Percentiles rank a stretch among this genome's conserved stretches.
These are phyloP conservation scores for Pseudopithomyces chartarum DNA, from an alignment of 2,329 filamentous ascomycete genomes.

Conservation along the genomic window DNA sequence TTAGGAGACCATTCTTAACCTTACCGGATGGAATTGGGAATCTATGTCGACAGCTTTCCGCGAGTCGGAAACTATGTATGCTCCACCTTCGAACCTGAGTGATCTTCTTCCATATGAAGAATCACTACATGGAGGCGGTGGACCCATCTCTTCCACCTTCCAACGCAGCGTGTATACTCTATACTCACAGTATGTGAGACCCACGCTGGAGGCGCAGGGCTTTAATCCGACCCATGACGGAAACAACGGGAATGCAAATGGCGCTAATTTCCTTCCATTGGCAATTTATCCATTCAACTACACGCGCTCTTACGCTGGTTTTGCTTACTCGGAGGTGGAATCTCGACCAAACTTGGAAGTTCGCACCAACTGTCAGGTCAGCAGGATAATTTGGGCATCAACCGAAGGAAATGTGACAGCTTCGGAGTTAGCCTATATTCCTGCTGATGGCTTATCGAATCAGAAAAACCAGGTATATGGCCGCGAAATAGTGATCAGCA, in stretches of 20 bases:
- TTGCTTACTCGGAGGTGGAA: background rate
- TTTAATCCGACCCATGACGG: background rate
- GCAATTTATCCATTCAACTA: background rate
- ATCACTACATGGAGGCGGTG: background rate
- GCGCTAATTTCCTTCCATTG: background rate
- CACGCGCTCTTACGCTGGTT: background rate
- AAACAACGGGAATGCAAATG: background rate
- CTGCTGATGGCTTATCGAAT: background rate
- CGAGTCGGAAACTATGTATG: background rate
- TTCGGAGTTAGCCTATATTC: background rate
- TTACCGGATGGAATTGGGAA: background rate
- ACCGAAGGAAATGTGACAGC: background rate
- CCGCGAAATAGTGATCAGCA: constrained; percentile 62
- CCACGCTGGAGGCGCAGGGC: background rate
- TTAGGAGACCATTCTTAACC: background rate
- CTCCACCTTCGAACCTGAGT: background rate
- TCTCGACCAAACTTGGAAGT: background rate
- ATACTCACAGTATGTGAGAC: background rate
- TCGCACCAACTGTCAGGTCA: background rate
- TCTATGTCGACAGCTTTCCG: background rate
- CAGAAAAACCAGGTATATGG: background rate
- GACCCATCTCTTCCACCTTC: background rate
- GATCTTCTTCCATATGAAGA: background rate
- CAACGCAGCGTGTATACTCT: background rate
- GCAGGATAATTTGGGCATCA: background rate